These are phyloP conservation scores for Aspergillus japonicus DNA, from an alignment of 2,329 filamentous ascomycete species.

Conservation along the genomic window DNA sequence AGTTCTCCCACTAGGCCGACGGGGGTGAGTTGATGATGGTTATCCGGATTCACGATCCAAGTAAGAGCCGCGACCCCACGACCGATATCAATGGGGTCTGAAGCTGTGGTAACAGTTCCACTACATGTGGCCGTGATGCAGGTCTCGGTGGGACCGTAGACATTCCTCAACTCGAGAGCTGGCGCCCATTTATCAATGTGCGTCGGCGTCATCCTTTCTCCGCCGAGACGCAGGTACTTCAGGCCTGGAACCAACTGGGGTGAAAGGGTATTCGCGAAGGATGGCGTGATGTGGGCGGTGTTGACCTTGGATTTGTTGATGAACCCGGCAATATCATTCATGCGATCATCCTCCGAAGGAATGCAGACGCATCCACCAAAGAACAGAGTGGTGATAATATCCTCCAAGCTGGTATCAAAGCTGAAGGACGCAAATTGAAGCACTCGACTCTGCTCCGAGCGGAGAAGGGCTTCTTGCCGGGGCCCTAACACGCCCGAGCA, in stretches of 20 bases:
- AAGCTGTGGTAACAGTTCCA: constrained; percentile 1
- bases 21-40: constrained; percentile 1
- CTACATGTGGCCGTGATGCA: neutral
- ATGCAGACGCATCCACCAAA: constrained; percentile 6
- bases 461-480: neutral
- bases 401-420: constrained; percentile 6
- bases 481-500: too few relatives aligned
- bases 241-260: constrained; percentile 5
- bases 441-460: constrained; percentile 1
- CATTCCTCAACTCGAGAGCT: neutral
- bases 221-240: neutral
- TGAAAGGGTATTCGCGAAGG: constrained; percentile 1
- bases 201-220: neutral
- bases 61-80: neutral
- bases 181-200: neutral
- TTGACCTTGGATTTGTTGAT: constrained; percentile 2
- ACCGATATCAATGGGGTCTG: constrained; percentile 1
- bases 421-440: constrained; percentile 8
- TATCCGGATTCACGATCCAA: constrained; percentile 6
- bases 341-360: neutral
- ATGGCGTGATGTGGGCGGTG: constrained; percentile 5
- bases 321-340: neutral
- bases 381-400: constrained; percentile 2
- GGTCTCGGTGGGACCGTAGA: constrained; percentile 8
- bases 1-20: constrained; percentile 7